phyloP scores from a whole-genome alignment of 805 yeast genomes.

The Spencermartinsiella europaea region DNA sequence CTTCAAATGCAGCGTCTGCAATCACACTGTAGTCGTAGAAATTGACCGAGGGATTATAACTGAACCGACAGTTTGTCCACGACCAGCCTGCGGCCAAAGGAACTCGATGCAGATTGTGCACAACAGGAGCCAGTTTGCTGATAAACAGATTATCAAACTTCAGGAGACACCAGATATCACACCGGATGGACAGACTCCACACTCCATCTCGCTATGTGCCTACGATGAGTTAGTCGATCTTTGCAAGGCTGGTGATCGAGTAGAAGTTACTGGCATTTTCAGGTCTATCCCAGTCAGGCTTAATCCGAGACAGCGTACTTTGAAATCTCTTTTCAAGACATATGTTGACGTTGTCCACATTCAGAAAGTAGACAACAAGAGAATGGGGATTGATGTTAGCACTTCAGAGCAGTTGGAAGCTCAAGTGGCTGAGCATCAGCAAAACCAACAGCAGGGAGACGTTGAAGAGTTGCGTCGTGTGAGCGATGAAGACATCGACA shows the following conservation, averaged over 20 bases:
- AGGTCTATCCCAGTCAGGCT: constrained; percentile 88
- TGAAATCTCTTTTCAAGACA: constrained; percentile 83
- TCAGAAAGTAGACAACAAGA: constrained; percentile 73
- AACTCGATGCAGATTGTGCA: constrained; percentile 89
- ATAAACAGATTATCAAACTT: constrained; percentile 87
- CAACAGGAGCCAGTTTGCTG: constrained; percentile 88
- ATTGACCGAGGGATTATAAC: constrained; percentile 92
- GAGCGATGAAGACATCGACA: constrained; percentile 61
- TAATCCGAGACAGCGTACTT: constrained; percentile 75
- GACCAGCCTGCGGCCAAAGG: constrained; percentile 72
- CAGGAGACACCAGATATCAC: constrained; percentile 96
- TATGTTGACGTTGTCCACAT: constrained; percentile 92
- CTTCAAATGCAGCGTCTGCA: constrained; percentile 92
- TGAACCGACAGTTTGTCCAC: constrained; percentile 91
- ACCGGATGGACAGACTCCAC: constrained; percentile 99
- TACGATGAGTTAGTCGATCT: constrained; percentile 94
- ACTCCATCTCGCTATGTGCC: constrained; percentile 86
- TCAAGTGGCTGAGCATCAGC: constrained; percentile 43
- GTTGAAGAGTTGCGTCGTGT: constrained; percentile 72
- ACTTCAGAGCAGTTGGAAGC: constrained; percentile 38
- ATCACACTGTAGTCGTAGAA: constrained; percentile 85
- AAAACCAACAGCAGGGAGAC: constrained; percentile 51
- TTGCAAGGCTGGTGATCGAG: constrained; percentile 93
- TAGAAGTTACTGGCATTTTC: constrained; percentile 93
- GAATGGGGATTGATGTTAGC: constrained; percentile 75